phyloP scores from a whole-genome alignment of 441 rosid species.

The Corymbia calophylla region DNA sequence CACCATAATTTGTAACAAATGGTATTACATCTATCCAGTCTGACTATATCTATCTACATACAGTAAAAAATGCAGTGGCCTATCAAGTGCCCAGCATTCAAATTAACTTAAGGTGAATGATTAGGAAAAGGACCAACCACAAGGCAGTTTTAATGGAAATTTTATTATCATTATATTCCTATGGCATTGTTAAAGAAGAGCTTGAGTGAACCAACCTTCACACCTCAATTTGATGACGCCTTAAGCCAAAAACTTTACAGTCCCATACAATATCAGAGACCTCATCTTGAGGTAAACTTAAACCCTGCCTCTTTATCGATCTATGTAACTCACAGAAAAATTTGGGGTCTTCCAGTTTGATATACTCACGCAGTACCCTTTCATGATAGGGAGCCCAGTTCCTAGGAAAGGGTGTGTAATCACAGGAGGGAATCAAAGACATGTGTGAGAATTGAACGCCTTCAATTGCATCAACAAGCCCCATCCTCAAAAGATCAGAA shows the following conservation, averaged over 20 bases:
- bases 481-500: slow-evolving; percentile 95
- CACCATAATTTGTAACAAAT: neutral
- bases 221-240: slow-evolving; percentile 34
- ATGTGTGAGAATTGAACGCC: slow-evolving; percentile 92
- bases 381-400: slow-evolving; percentile 92
- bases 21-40: neutral
- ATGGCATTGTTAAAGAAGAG: neutral
- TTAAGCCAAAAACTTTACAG: slow-evolving; percentile 75
- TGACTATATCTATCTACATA: neutral
- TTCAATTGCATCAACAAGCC: slow-evolving; percentile 94
- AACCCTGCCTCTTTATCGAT: slow-evolving; percentile 52
- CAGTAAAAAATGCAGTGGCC: neutral
- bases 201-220: slow-evolving; percentile 6
- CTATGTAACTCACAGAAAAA: slow-evolving; percentile 65
- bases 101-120: neutral
- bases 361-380: slow-evolving; percentile 67
- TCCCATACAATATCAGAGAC: slow-evolving; percentile 80
- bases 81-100: neutral
- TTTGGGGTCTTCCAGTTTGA: slow-evolving; percentile 71
- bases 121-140: neutral
- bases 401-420: slow-evolving; percentile 86
- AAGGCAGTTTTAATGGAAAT: neutral
- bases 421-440: slow-evolving; percentile 93
- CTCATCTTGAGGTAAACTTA: slow-evolving; percentile 83
- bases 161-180: neutral